phyloP scores from a whole-genome alignment of 2,329 filamentous ascomycete species.

The Zymoseptoria passerinii region DNA sequence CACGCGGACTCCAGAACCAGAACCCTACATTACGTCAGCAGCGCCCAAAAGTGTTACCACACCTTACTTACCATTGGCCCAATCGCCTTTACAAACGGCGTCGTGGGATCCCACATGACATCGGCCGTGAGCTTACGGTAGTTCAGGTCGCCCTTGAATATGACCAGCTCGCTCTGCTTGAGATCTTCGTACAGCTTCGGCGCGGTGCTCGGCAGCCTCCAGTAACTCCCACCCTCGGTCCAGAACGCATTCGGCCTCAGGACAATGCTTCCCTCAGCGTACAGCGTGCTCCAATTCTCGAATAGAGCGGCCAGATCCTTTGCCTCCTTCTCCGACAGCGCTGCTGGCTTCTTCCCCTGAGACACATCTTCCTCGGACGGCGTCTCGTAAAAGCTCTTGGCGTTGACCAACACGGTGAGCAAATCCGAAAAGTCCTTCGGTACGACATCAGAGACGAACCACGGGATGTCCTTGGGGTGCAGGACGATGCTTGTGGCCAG shows the following conservation, averaged over 20 bases:
- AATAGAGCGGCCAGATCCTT: slow-evolving; percentile 69
- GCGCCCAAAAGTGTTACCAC: no score
- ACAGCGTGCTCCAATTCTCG: slow-evolving; percentile 67
- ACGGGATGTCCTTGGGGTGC: slow-evolving; percentile 90
- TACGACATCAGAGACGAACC: slow-evolving; percentile 95
- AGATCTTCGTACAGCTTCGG: slow-evolving; percentile 66
- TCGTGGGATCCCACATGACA: slow-evolving; percentile 81
- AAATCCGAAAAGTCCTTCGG: slow-evolving; percentile 79
- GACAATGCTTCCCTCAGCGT: slow-evolving; percentile 74
- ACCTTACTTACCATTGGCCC: slow-evolving; percentile 53
- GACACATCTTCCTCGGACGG: slow-evolving; percentile 58
- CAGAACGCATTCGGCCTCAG: slow-evolving; percentile 84
- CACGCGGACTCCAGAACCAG: slow-evolving; percentile 71
- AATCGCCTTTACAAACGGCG: slow-evolving; percentile 74
- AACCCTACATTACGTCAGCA: slow-evolving; percentile 39
- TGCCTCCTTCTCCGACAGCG: slow-evolving; percentile 60
- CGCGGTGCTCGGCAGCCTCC: slow-evolving; percentile 67
- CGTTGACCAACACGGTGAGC: slow-evolving; percentile 68
- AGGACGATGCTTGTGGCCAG: slow-evolving; percentile 82
- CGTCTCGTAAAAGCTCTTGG: slow-evolving; percentile 69
- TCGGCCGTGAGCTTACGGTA: slow-evolving; percentile 89
- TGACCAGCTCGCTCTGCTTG: slow-evolving; percentile 72
- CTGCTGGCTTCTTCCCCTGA: slow-evolving; percentile 47
- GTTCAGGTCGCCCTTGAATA: slow-evolving; percentile 97
- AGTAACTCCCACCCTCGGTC: slow-evolving; percentile 81